A percentile compares a stretch with the other conserved stretches of the same genome.
These are phyloP conservation scores for Talaromyces thailandensis DNA, from an alignment of 495 filamentous ascomycete species.

Conservation along the genomic window DNA sequence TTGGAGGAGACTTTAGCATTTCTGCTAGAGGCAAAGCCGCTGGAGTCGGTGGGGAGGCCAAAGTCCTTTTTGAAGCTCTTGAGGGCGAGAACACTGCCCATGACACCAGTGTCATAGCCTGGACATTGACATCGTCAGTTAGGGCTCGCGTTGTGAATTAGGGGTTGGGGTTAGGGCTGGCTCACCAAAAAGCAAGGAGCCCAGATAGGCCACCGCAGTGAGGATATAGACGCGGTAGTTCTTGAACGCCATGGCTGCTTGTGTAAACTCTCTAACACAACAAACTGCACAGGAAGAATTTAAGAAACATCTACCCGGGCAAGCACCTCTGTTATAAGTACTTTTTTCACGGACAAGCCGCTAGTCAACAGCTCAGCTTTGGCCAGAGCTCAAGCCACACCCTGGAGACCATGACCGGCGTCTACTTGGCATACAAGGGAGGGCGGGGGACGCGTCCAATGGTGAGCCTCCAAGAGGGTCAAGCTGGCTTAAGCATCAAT, in stretches of 20 bases:
- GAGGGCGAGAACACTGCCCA: slow-evolving; percentile 47
- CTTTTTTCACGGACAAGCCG: background rate
- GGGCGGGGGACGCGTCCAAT: background rate
- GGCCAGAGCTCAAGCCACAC: background rate
- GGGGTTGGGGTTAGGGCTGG: background rate
- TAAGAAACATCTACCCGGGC: background rate
- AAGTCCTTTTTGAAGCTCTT: slow-evolving; percentile 49
- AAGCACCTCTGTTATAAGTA: background rate
- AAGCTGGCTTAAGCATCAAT: background rate
- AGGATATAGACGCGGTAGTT: slow-evolving; percentile 47
- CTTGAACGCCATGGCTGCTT: slow-evolving; percentile 21
- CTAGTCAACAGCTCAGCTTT: background rate
- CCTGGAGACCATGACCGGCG: background rate
- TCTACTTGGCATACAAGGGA: background rate
- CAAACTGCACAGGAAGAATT: background rate
- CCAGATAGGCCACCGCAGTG: slow-evolving; percentile 43
- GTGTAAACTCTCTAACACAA: background rate
- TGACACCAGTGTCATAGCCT: slow-evolving; percentile 51
- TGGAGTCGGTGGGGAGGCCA: slow-evolving; percentile 22
- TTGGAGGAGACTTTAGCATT: slow-evolving; percentile 44
- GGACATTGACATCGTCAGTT: background rate
- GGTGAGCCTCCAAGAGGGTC: background rate
- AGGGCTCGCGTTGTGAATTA: background rate
- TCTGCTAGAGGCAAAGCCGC: slow-evolving; percentile 20
- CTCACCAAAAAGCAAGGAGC: slow-evolving; percentile 44